Percentiles rank a stretch among this genome's conserved stretches.
These are phyloP conservation scores for Mycosarcoma mackinlayi DNA, from an alignment of 1,284 basidiomycete species.

Conservation along the genomic window DNA sequence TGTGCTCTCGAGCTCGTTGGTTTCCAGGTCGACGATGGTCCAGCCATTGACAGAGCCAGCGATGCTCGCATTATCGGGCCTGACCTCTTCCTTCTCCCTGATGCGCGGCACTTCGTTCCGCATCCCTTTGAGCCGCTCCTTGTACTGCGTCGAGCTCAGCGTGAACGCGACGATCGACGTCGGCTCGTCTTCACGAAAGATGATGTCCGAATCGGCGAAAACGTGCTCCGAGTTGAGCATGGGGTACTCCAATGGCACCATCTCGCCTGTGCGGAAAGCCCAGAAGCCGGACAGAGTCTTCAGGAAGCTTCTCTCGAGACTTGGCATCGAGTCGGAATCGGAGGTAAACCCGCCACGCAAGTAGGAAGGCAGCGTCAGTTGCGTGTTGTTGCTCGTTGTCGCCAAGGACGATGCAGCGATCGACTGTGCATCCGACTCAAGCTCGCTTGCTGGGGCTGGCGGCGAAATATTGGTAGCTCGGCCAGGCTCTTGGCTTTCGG, in stretches of 20 bases:
- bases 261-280: slow-evolving; percentile 71
- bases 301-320: slow-evolving; percentile 71
- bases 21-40: slow-evolving; percentile 41
- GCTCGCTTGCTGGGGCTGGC: slow-evolving; percentile 40
- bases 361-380: slow-evolving; percentile 43
- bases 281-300: slow-evolving; percentile 83
- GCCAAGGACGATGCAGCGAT: slow-evolving; percentile 40
- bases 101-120: slow-evolving; percentile 33
- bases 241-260: slow-evolving; percentile 72
- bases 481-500: slow-evolving; percentile 36
- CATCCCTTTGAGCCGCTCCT: slow-evolving; percentile 58
- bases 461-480: slow-evolving; percentile 26
- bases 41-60: slow-evolving; percentile 38
- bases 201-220: slow-evolving; percentile 87
- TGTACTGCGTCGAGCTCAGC: slow-evolving; percentile 86
- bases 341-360: slow-evolving; percentile 43
- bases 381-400: slow-evolving; percentile 35
- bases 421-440: slow-evolving; percentile 51
- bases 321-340: slow-evolving; percentile 50
- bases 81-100: slow-evolving; percentile 49
- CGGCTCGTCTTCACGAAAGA: slow-evolving; percentile 96
- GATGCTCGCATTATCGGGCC: slow-evolving; percentile 75
- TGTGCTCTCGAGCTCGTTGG: slow-evolving; percentile 52
- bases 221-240: slow-evolving; percentile 72
- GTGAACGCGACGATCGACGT: slow-evolving; percentile 97